Base-by-base conservation (phyloP, 805 yeast genomes). In the Metschnikowia peoriensis region DNA sequence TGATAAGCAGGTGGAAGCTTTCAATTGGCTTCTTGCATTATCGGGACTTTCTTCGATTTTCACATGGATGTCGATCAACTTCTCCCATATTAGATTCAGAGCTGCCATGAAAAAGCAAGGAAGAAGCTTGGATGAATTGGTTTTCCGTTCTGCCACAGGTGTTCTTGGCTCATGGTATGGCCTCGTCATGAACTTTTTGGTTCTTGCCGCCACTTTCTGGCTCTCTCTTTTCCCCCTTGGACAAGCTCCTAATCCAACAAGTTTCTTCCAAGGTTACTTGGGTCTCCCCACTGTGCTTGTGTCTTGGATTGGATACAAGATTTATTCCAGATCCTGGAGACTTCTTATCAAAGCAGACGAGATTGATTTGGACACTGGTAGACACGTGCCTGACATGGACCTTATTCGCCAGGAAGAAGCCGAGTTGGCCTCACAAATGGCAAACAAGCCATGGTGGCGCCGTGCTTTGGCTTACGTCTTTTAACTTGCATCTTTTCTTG, bases 81-180 rank as follows among this genome's bases (percentile, higher is more conserved):
- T 70, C 28, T 71, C 77, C 28, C 78, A 73, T 52, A 62, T 73
- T 46, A 63, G 79, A 54, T 74, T 74, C 59, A 66, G 79, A 61
- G 59, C 58, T 10, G 76, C 74, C 7, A 69, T 74, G 67, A 69
- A 66, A 53, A 59, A 62, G 53, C 82, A 46, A 54, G 81, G 81
- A 27, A 68, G 77, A 51, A 54, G 73, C 4, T 50, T 72, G 28
- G 71, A 66, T 10, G 85, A 82, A 38, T 70, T 85, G 49, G 86
- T 86, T 1, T 85, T 76, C 67, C 67, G 67, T 45, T 72, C 86
- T 35, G 59, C 70, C n/a, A 81, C 82, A 9, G 84, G 82, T 35
- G 51, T 61, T 22, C 49, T 50, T 47, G 70, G 70, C 41, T 64
- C 67, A 7, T 54, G 57, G 56, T 64, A 63, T 51, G 62, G 67